Base-by-base conservation (phyloP, 139 green algal genomes). In the Chlorella sp. region DNA sequence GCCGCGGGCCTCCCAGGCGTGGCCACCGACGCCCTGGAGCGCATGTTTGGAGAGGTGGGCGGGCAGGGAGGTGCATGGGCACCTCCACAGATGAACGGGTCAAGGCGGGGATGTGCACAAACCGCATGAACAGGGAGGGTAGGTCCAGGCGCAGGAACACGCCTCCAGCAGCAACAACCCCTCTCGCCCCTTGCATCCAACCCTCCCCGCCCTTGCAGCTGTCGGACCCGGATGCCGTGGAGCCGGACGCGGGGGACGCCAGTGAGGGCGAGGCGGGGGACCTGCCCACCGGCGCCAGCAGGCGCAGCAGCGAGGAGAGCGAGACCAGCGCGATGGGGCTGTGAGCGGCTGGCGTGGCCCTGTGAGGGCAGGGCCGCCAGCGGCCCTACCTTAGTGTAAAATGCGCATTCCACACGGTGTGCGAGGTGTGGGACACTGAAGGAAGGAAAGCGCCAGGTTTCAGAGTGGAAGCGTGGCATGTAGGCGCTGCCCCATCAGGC, bases 31-130 rank as follows among this genome's bases (percentile, higher is more conserved):
- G 26, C 1, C 28, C 40, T 83, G 78, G 7, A 51, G 22, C 54
- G 48, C 54, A 36, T 82, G 34, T 82, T 82, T 74, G 60, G 32
- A 54, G 7, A 83, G 78, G 78, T 73, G 30, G 28, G 60, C n/a
- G 34, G 28, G 26, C 24, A 38, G 36, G 34, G n/a, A 22, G 3
- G 65, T 8, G n/a, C n/a, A 13, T 43, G n/a, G n/a, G 9, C 3
- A 44, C 32, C 32, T 16, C 20, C 7, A 11, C 28, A 70, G 32
- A 3, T 28, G 6, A 41, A n/a, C n/a, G n/a, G n/a, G 28, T 40
- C 64, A 3, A 70, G 64, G 6, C 3, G 11, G 9, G 5, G n/a
- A 16, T 36, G 9, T 32, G 28, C 65, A 32, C 20, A n/a, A n/a
- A 44, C 65, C 16, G 62, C 28, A 48, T 51, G 68, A 5, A 6